These are phyloP conservation scores for Actinomortierella wolfii DNA, from an alignment of 371 early-diverging fungal genomes.

Conservation along the genomic window DNA sequence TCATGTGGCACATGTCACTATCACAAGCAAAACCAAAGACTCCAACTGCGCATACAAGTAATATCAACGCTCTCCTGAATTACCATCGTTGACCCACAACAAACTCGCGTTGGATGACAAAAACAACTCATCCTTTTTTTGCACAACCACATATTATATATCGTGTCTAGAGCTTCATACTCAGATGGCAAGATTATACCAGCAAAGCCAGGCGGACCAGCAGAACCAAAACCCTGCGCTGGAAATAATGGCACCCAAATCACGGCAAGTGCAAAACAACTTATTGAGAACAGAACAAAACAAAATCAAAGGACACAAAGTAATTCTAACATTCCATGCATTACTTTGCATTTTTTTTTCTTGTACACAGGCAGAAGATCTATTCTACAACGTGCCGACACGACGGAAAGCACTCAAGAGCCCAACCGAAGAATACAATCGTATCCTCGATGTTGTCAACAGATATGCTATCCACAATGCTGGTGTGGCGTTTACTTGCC, in stretches of 20 bases:
- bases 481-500: constrained; percentile 81
- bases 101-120: too few species aligned
- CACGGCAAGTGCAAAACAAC: constrained; percentile 53
- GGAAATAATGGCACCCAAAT: constrained; percentile 94
- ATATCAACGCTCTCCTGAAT: too few species aligned
- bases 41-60: constrained; percentile 84
- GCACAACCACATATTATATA: too few species aligned
- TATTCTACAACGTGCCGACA: constrained; percentile 90
- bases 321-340: not conserved
- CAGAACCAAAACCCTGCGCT: constrained; percentile 89
- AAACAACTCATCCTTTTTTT: too few species aligned
- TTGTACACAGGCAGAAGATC: constrained; percentile 74
- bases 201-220: constrained; percentile 65
- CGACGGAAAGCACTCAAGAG: constrained; percentile 83
- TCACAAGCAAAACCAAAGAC: constrained; percentile 83
- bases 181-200: constrained; percentile 84
- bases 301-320: not conserved
- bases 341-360: not conserved
- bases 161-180: constrained; percentile 80
- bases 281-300: not conserved
- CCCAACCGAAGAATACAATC: constrained; percentile 83
- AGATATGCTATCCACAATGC: constrained; percentile 92
- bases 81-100: too few species aligned
- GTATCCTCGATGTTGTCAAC: constrained; percentile 85
- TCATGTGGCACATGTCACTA: constrained; percentile 88